Conservation (phyloP, 345 rosid genomes). For the Abelmoschus esculentus region DNA sequence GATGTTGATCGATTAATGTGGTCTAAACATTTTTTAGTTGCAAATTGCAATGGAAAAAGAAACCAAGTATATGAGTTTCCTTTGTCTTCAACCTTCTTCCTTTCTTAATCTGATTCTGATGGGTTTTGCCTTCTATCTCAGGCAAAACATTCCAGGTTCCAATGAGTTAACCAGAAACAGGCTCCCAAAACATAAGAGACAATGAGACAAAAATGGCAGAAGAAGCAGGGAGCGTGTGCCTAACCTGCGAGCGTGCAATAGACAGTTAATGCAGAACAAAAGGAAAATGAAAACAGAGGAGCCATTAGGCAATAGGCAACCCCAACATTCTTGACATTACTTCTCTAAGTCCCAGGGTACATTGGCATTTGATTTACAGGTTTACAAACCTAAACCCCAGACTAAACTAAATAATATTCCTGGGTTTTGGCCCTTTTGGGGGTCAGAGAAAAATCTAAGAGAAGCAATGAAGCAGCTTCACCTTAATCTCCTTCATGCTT, state of each 20-base stretch:
- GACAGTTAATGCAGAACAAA: not conserved
- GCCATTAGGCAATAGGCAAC: not conserved
- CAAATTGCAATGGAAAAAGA: not conserved
- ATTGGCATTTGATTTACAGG: slow-evolving; percentile 6
- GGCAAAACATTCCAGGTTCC: too few species aligned
- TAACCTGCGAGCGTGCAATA: not conserved
- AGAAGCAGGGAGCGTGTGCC: slow-evolving; percentile 4
- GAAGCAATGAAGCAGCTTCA: slow-evolving; percentile 39
- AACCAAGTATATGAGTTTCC: too few species aligned
- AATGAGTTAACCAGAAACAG: too few species aligned
- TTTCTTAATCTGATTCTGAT: too few species aligned
- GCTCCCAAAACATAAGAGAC: not conserved
- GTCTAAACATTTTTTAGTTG: not conserved
- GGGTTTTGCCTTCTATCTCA: too few species aligned
- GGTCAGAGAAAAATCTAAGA: slow-evolving; percentile 23
- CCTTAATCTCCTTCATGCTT: slow-evolving; percentile 3
- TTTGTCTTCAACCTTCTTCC: too few species aligned
- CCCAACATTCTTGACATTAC: slow-evolving; percentile 1
- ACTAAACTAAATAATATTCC: slow-evolving; percentile 8
- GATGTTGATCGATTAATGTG: not conserved
- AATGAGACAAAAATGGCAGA: not conserved
- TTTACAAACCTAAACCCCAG: slow-evolving; percentile 26
- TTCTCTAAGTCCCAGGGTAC: slow-evolving; percentile 25
- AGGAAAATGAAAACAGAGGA: not conserved
- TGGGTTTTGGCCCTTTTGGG: slow-evolving; percentile 18